Conservation (phyloP, 1,284 basidiomycete genomes). For the Cutaneotrichosporon mucoides region DNA sequence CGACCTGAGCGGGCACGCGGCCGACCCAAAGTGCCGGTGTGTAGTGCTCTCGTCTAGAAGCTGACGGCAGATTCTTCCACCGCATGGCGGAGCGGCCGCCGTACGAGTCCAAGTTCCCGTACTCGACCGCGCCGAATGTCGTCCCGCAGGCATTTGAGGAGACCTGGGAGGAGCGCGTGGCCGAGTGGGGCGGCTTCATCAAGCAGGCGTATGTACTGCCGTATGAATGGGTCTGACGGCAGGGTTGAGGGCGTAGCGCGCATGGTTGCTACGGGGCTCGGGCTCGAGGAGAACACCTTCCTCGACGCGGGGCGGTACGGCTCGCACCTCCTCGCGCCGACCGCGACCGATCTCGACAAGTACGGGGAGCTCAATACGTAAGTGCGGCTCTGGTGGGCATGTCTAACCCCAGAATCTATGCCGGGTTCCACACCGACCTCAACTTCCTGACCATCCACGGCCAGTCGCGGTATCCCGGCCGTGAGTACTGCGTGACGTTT, state of each 20-base stretch:
- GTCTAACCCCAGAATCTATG: slow-evolving; percentile 63
- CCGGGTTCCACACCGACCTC: slow-evolving; percentile 72
- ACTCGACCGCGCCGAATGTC: slow-evolving; percentile 72
- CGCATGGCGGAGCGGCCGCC: slow-evolving; percentile 73
- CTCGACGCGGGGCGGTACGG: slow-evolving; percentile 74
- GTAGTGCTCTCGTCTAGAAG: neutral
- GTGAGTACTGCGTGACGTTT: slow-evolving; percentile 22
- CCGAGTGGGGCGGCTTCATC: slow-evolving; percentile 79
- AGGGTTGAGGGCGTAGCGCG: slow-evolving; percentile 75
- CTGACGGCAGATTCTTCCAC: slow-evolving; percentile 66
- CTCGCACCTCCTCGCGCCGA: slow-evolving; percentile 85
- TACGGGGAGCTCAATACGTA: slow-evolving; percentile 61
- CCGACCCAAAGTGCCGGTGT: slow-evolving; percentile 80
- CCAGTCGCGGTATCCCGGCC: slow-evolving; percentile 57
- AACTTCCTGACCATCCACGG: slow-evolving; percentile 74
- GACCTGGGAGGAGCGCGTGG: slow-evolving; percentile 63
- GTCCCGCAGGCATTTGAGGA: slow-evolving; percentile 59
- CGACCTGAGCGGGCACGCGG: slow-evolving; percentile 62
- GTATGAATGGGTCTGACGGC: slow-evolving; percentile 5
- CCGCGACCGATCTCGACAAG: slow-evolving; percentile 76
- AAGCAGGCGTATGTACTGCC: slow-evolving; percentile 64
- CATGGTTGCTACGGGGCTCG: slow-evolving; percentile 77
- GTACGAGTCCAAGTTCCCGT: slow-evolving; percentile 69
- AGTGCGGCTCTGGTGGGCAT: slow-evolving; percentile 12
- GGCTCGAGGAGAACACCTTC: slow-evolving; percentile 63